Conservation (phyloP, 2,329 filamentous ascomycete species). For the Alternaria dauci region DNA sequence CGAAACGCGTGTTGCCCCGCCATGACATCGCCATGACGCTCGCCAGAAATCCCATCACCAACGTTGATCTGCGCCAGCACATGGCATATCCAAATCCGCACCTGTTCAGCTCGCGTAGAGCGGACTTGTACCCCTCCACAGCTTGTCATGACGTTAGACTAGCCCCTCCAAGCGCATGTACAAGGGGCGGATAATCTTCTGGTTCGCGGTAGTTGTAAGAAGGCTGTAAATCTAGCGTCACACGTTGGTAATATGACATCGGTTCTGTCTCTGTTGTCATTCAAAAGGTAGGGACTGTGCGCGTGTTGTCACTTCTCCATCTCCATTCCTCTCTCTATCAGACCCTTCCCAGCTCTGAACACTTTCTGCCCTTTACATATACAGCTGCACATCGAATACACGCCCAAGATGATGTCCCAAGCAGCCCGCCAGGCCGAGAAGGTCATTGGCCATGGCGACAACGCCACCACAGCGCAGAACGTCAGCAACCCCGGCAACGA, state of each 20-base stretch:
- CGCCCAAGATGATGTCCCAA: constrained; percentile 49
- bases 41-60: constrained; percentile 20
- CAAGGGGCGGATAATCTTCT: constrained; percentile 29
- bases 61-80: constrained; percentile 28
- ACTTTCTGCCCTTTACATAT: background rate
- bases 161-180: constrained; percentile 36
- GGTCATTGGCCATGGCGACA: constrained; percentile 71
- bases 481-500: constrained; percentile 67
- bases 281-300: constrained; percentile 24
- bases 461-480: constrained; percentile 72
- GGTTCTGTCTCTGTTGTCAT: constrained; percentile 14
- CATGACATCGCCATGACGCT: constrained; percentile 43
- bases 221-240: constrained; percentile 21
- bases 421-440: constrained; percentile 74
- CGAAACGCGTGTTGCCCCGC: constrained; percentile 24
- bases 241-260: constrained; percentile 37
- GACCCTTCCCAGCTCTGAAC: background rate
- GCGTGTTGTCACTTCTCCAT: background rate
- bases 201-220: constrained; percentile 32
- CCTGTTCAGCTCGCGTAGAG: constrained; percentile 12
- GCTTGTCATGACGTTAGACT: constrained; percentile 42
- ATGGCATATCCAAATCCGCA: constrained; percentile 19
- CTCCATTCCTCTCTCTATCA: background rate
- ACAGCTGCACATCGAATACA: constrained; percentile 13
- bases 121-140: constrained; percentile 31